A percentile compares a stretch with the other conserved stretches of the same genome.
phyloP scores from a whole-genome alignment of 2,329 filamentous ascomycete genomes.

The Colletotrichum caudatum region DNA sequence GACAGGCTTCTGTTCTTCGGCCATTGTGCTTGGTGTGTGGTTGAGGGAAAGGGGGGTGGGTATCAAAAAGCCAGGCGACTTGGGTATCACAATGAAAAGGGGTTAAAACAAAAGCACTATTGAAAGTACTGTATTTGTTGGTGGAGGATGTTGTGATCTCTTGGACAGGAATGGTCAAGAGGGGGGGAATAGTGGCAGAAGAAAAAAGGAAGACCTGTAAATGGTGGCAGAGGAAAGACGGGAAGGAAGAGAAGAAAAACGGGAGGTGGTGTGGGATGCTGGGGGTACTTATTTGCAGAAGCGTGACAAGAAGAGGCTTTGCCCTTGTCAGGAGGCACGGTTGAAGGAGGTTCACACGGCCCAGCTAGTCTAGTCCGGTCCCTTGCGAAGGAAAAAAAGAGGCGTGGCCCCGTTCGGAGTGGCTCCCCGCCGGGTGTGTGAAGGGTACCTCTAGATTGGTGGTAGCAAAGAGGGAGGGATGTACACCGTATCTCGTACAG shows the following conservation, averaged over 20 bases:
- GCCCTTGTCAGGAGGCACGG: slow-evolving; percentile 38
- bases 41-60: slow-evolving; percentile 49
- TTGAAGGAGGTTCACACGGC: slow-evolving; percentile 38
- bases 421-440: slow-evolving; percentile 16
- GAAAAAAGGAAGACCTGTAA: slow-evolving; percentile 46
- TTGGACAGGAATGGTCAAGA: slow-evolving; percentile 48
- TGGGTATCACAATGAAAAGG: slow-evolving; percentile 66
- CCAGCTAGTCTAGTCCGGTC: slow-evolving; percentile 30
- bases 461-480: slow-evolving; percentile 19
- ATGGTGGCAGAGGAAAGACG: slow-evolving; percentile 49
- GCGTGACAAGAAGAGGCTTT: slow-evolving; percentile 39
- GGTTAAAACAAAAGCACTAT: slow-evolving; percentile 53
- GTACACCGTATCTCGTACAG: background rate
- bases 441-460: slow-evolving; percentile 15
- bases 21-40: slow-evolving; percentile 68
- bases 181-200: slow-evolving; percentile 46
- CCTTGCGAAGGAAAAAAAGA: slow-evolving; percentile 37
- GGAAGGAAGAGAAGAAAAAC: slow-evolving; percentile 44
- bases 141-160: slow-evolving; percentile 18
- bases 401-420: slow-evolving; percentile 38
- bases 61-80: slow-evolving; percentile 55
- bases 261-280: slow-evolving; percentile 48
- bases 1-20: slow-evolving; percentile 78
- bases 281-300: slow-evolving; percentile 56
- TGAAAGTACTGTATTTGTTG: slow-evolving; percentile 46